Conservation (phyloP, 768 basidiomycete species). For the Lentinula edodes region DNA sequence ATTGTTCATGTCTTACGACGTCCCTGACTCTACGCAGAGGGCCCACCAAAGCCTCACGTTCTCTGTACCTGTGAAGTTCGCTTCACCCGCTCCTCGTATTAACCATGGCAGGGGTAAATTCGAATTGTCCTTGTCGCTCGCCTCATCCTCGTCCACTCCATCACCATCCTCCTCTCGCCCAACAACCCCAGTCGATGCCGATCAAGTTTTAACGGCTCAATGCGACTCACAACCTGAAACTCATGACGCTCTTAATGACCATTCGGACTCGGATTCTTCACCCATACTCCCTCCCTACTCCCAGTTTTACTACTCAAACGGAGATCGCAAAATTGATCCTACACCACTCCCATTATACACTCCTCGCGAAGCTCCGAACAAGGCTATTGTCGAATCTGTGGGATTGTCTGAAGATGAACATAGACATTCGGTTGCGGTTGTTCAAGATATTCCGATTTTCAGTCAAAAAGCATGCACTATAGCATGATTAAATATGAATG, state of each 20-base stretch:
- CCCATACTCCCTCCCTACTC: slow-evolving; percentile 64
- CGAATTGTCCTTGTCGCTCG: background rate
- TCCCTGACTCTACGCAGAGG: slow-evolving; percentile 28
- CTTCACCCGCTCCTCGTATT: slow-evolving; percentile 31
- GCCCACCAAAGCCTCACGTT: slow-evolving; percentile 33
- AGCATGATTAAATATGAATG: background rate
- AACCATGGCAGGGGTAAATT: slow-evolving; percentile 11
- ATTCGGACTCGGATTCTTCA: slow-evolving; percentile 4
- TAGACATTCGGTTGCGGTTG: background rate
- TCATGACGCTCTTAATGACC: background rate
- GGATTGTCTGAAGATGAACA: background rate
- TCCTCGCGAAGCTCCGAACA: slow-evolving; percentile 19
- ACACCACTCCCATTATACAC: slow-evolving; percentile 66
- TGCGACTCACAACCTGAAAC: background rate
- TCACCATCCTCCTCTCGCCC: slow-evolving; percentile 11
- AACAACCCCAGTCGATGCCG: background rate
- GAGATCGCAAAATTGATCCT: slow-evolving; percentile 66
- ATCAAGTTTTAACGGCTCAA: background rate
- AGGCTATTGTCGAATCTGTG: background rate
- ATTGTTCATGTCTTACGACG: slow-evolving; percentile 52
- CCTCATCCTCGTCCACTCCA: slow-evolving; percentile 11
- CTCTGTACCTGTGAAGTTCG: slow-evolving; percentile 48
- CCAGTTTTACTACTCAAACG: slow-evolving; percentile 69
- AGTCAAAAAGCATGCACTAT: background rate
- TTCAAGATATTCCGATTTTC: background rate